Evolutionary conservation across 2,329 filamentous ascomycete species (phyloP), one percentile per base, ranked within the genome.

Genomic region (Beauveria pseudobassiana): DNA sequence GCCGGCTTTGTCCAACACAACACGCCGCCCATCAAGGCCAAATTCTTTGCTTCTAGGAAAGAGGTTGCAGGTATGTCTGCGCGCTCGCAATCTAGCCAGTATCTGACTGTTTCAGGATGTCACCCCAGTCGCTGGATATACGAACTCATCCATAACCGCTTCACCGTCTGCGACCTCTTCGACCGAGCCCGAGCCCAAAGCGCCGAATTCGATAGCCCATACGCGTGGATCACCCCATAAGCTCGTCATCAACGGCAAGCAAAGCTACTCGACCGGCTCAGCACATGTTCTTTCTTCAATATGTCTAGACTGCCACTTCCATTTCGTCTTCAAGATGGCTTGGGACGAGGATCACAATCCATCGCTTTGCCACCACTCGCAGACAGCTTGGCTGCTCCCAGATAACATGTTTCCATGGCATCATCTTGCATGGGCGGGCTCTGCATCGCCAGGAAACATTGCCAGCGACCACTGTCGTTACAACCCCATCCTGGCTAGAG

Each of bases 61-160:
- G 69, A 71, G 40, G 63, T 67, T 18, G 63, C 66, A 53, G 74
- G 74, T 71, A 69, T 51, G 46, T 42, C 3, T 30, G 55, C 30
- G 3, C 20, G 45, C 43, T 34, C 45, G 67, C 8, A 20, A 24
- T 20, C 2, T 5, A 53, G 48, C 8, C 67, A 65, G 69, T 16
- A 7, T 61, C 45, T 61, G 16, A 51, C 28, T 3, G 9, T 40
- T n/a, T 16, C 9, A 67, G 66, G 66, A 26, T 65, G 66, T 24
- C 72, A 77, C 55, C 75, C 76, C 6, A 73, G 73, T 50, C 73
- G 76, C 66, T 78, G 76, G 76, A 69, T 77, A 43, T 71, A 76
- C 64, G 75, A 78, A 58, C 65, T 78, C 9, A 64, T 72, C 38
- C 69, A 76, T 62, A 77, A 77, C 51, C 68, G 71, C 54, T 73